phyloP scores from a whole-genome alignment of 257 asterid genomes.

The Nemophila menziesii region DNA sequence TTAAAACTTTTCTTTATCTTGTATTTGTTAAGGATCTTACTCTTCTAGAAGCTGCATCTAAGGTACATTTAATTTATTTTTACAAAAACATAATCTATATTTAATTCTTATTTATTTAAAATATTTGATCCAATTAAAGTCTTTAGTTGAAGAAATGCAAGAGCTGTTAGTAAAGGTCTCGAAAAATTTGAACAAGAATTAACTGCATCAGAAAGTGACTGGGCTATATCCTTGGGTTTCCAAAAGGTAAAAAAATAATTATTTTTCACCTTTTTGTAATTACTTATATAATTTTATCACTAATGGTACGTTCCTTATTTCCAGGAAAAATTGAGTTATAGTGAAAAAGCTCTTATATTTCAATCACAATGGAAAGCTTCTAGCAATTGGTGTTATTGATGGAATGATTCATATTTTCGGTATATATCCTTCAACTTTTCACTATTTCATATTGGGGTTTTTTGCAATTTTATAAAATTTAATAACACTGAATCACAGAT shows the following conservation, averaged over 20 bases:
- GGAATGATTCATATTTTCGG: slow-evolving; percentile 99
- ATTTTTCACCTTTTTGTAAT: no score
- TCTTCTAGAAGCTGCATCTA: slow-evolving; percentile 89
- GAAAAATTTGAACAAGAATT: slow-evolving; percentile 94
- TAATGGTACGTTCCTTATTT: no score
- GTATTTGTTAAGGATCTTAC: slow-evolving; percentile 76
- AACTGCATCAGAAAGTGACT: slow-evolving; percentile 70
- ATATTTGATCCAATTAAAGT: slow-evolving; percentile 70
- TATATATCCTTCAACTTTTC: slow-evolving; percentile 44
- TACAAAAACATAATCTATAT: slow-evolving; percentile 6
- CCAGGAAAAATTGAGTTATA: no score
- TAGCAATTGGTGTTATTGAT: slow-evolving; percentile 96
- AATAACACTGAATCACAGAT: slow-evolving; percentile 54
- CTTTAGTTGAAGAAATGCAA: slow-evolving; percentile 98
- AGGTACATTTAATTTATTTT: slow-evolving; percentile 34
- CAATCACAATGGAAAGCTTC: slow-evolving; percentile 94
- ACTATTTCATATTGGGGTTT: neutral
- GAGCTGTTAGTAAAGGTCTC: slow-evolving; percentile 94
- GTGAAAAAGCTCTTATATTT: no score
- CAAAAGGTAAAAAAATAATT: slow-evolving; percentile 45
- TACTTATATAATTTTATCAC: no score
- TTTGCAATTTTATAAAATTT: slow-evolving; percentile 21
- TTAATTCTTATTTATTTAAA: slow-evolving; percentile 15
- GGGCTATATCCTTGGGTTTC: no score
- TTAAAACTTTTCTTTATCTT: slow-evolving; percentile 22